Base-by-base conservation (phyloP, 176 grass and related monocot species). In the Ensete glaucum region DNA sequence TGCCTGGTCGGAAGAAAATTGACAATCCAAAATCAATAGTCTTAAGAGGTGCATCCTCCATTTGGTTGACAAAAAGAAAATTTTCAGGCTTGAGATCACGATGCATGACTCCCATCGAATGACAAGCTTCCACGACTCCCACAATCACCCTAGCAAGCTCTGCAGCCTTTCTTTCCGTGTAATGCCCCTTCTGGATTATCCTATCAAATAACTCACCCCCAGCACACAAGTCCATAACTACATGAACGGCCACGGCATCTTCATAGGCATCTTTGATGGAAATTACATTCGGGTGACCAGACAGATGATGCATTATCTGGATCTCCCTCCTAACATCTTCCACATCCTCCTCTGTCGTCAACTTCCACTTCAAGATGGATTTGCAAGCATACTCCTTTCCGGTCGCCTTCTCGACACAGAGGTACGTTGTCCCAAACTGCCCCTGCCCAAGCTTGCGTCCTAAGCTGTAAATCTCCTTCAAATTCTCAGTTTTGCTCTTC, bases 71-170 rank as follows among this genome's bases (percentile, higher is more conserved):
- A 68, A 68, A 68, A 68, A 68, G 65, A 48, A 68, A 68, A 17
- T 68, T 68, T 68, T 68, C 65, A 68, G 65, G 65, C 65, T 68
- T 68, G 12, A 68, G 65, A 25, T 68, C 65, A 68, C 65, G 65
- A 68, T 68, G 65, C 65, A 68, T 68, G 65, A 68, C 65, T 43
- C 65, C 65, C 65, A 68, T 68, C 5, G 65, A 68, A 16, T 68
- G 65, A 68, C 65, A 68, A 68, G 29, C 25, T 68, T 68, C 24
- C 8, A 68, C 65, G 3, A 68, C 65, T 49, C 65, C 65, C 12
- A 68, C 65, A 7, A 68, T 68, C 8, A 48, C 12, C 65, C 65
- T 68, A 48, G 65, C 65, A 68, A 68, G 65, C 11, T 68, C 65
- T 68, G 65, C 65, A 12, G 65, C 65, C 65, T 68, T 29, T 68